Evolutionary conservation across 495 filamentous ascomycete genomes (phyloP).

Genomic region (Poronia punctata): DNA sequence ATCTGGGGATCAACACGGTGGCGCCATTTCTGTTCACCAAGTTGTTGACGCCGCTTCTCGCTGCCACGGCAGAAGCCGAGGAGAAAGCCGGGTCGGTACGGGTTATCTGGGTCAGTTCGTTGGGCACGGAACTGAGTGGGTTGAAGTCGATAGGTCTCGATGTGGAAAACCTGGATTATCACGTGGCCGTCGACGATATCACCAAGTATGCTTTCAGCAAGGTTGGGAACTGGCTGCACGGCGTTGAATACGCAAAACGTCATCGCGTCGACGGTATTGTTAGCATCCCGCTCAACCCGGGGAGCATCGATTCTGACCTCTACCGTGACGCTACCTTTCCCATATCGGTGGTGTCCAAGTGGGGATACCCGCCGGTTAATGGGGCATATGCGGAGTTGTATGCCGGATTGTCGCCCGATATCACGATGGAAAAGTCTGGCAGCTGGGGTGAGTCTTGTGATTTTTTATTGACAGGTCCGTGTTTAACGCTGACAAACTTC

Average conservation of each 20-base stretch:
- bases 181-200: not conserved
- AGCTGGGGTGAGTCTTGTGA: conserved; percentile 18
- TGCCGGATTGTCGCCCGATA: conserved; percentile 33
- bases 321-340: too few relatives aligned
- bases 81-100: conserved; percentile 26
- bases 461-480: not conserved
- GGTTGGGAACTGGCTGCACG: conserved; percentile 13
- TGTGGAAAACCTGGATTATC: conserved; percentile 21
- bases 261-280: conserved; percentile 12
- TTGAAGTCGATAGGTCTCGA: conserved; percentile 26
- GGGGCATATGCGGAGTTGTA: conserved; percentile 41
- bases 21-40: conserved; percentile 30
- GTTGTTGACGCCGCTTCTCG: conserved; percentile 38
- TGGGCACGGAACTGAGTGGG: conserved; percentile 14
- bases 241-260: conserved; percentile 13
- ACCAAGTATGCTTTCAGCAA: conserved; percentile 16
- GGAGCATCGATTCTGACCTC: conserved; percentile 27
- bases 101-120: conserved; percentile 33
- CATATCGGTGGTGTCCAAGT: too few relatives aligned
- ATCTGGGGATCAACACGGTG: conserved; percentile 30
- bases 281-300: conserved; percentile 31
- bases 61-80: conserved; percentile 17
- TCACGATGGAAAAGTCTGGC: conserved; percentile 24
- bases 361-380: conserved; percentile 25
- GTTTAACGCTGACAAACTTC: not conserved